A percentile compares a stretch with the other conserved stretches of the same genome.
Conservation (phyloP, 2,329 filamentous ascomycete species). For the Penicillium sp. region DNA sequence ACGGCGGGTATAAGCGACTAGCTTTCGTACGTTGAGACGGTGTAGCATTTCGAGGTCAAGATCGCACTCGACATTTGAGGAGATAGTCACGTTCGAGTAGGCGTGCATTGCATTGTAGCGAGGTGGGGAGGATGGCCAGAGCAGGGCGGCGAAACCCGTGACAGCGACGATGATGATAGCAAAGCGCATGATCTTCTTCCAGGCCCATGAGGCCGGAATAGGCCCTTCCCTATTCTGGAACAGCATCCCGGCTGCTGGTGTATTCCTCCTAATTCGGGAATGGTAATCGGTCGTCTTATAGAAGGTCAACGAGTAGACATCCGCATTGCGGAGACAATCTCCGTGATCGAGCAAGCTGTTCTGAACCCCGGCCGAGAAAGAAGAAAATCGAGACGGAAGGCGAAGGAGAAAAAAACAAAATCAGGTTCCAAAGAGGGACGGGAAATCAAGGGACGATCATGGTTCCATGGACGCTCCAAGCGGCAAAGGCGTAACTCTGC, state of each 20-base stretch:
- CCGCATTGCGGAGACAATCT: conserved; percentile 21
- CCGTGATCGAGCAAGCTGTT: conserved; percentile 7
- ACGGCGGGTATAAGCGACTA: conserved; percentile 32
- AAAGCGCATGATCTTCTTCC: conserved; percentile 33
- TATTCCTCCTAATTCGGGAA: neutral
- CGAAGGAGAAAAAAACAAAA: conserved; percentile 1
- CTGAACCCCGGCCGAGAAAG: conserved; percentile 2
- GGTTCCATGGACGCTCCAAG: conserved; percentile 20
- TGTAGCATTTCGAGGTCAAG: conserved; percentile 26
- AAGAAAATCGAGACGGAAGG: neutral
- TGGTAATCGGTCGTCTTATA: neutral
- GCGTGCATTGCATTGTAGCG: conserved; percentile 7
- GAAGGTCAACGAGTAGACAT: conserved; percentile 10
- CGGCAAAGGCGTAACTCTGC: conserved; percentile 6
- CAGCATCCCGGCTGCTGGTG: conserved; percentile 19
- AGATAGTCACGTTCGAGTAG: conserved; percentile 32
- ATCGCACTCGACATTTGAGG: conserved; percentile 28
- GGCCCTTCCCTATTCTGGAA: conserved; percentile 25
- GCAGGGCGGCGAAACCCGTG: conserved; percentile 23
- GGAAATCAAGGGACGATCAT: conserved; percentile 16
- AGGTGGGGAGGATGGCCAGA: conserved; percentile 27
- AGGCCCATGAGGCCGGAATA: conserved; percentile 29
- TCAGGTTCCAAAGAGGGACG: conserved; percentile 6
- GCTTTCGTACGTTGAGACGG: conserved; percentile 25
- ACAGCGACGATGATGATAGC: conserved; percentile 26